Percentiles rank a stretch among this genome's conserved stretches.
Evolutionary conservation across 1,139 yeast species (phyloP).

Genomic region (Suhomyces maxii): DNA sequence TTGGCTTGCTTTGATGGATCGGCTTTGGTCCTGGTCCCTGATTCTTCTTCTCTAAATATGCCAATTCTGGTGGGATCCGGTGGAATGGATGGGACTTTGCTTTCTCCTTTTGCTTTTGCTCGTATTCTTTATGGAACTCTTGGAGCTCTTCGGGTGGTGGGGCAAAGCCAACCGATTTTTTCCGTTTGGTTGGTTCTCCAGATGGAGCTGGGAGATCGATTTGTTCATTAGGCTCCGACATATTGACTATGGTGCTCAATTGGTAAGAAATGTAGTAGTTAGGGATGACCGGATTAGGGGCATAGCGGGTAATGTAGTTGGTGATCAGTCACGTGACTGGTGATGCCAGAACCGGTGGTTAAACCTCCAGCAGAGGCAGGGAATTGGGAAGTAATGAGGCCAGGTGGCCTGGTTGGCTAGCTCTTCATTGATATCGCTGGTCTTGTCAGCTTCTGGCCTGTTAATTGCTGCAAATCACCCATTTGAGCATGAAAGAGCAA

Average conservation of each 20-base stretch:
- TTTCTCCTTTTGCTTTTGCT: slow-evolving; percentile 27
- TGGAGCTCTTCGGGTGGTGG: slow-evolving; percentile 40
- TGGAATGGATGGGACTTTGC: slow-evolving; percentile 38
- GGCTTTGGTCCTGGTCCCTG: slow-evolving; percentile 29
- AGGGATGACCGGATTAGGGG: neutral
- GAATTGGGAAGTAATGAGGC: too few species aligned
- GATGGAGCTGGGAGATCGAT: neutral
- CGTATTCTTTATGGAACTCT: slow-evolving; percentile 34
- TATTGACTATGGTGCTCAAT: neutral
- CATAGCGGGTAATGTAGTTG: neutral
- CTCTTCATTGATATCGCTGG: too few species aligned
- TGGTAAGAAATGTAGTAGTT: neutral
- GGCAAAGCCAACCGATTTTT: slow-evolving; percentile 45
- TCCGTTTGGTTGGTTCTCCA: slow-evolving; percentile 6
- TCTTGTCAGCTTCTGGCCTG: too few species aligned
- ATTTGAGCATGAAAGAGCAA: too few species aligned
- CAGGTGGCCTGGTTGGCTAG: too few species aligned
- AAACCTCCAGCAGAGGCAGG: too few species aligned
- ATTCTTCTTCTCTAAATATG: slow-evolving; percentile 34
- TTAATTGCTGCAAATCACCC: too few species aligned
- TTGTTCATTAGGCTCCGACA: neutral
- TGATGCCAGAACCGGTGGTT: too few species aligned
- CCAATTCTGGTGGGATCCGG: slow-evolving; percentile 45
- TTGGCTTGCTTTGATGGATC: slow-evolving; percentile 1
- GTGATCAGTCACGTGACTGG: too few species aligned